Conservation (phyloP, 768 basidiomycete genomes). For the Roridomyces roridus region DNA sequence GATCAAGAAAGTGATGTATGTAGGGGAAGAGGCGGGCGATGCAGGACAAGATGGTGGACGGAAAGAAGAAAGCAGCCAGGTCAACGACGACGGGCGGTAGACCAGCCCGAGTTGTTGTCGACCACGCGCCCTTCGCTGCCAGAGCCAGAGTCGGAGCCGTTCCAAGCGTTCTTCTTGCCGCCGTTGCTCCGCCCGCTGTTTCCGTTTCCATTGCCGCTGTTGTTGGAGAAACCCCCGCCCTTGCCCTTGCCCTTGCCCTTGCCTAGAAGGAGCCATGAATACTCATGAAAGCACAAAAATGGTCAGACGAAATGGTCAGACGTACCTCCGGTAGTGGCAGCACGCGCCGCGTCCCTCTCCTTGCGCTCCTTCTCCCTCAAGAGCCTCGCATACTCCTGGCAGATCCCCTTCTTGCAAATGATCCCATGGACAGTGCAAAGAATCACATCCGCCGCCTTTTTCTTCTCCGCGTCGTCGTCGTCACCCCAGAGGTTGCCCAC, state of each 20-base stretch:
- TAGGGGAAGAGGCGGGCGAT: no score
- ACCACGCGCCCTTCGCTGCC: slow-evolving; percentile 18
- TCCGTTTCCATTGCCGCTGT: not conserved
- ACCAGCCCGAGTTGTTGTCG: slow-evolving; percentile 15
- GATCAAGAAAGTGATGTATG: no score
- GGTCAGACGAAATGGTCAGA: no score
- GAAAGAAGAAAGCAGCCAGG: not conserved
- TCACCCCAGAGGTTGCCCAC: slow-evolving; percentile 35
- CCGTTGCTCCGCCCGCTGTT: not conserved
- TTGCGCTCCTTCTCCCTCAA: slow-evolving; percentile 32
- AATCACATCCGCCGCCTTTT: slow-evolving; percentile 16
- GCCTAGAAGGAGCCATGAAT: no score
- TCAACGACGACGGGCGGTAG: not conserved
- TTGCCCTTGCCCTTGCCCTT: not conserved
- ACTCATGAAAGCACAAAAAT: no score
- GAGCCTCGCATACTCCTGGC: slow-evolving; percentile 36
- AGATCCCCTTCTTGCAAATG: slow-evolving; percentile 45
- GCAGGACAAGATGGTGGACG: no score
- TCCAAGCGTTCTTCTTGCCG: slow-evolving; percentile 8
- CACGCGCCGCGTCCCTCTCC: slow-evolving; percentile 20
- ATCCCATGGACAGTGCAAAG: slow-evolving; percentile 37
- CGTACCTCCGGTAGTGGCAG: no score
- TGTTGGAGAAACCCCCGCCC: no score
- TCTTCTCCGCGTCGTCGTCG: slow-evolving; percentile 21
- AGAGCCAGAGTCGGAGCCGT: slow-evolving; percentile 16